Conservation (phyloP, 202 grass and related monocot genomes). For the Zoysia matrella region DNA sequence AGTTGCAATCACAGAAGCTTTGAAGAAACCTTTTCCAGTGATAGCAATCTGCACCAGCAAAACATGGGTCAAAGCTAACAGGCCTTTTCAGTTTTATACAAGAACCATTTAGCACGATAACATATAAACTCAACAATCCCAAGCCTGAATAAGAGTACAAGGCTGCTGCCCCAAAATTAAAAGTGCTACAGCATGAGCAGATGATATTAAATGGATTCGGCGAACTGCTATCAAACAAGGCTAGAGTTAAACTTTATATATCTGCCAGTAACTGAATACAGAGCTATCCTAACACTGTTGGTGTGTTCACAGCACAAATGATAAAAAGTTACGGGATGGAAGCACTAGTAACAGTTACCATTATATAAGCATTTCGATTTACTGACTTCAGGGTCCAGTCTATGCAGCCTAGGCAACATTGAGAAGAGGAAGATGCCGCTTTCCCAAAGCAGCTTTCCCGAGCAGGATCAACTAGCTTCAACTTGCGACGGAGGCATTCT, state of each 20-base stretch:
- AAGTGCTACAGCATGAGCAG: not conserved
- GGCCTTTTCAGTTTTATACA: not conserved
- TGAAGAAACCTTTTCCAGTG: conserved; percentile 90
- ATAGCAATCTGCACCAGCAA: conserved; percentile 83
- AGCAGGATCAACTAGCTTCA: conserved; percentile 71
- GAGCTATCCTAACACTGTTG: not conserved
- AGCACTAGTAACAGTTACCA: conserved; percentile 51
- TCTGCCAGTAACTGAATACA: not conserved
- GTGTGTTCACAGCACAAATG: not conserved
- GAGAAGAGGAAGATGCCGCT: conserved; percentile 74
- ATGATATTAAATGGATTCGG: not conserved
- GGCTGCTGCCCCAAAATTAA: not conserved
- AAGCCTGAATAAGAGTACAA: not conserved
- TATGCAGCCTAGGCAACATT: conserved; percentile 86
- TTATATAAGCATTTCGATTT: conserved; percentile 97
- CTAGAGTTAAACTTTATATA: not conserved
- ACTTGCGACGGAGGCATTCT: conserved; percentile 78
- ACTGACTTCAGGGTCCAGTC: conserved; percentile 93
- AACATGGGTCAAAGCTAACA: conserved; percentile 20
- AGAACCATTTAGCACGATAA: conserved; percentile 13
- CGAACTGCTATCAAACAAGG: not conserved
- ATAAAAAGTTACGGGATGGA: not conserved
- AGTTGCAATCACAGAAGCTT: conserved; percentile 82
- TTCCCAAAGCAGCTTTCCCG: conserved; percentile 74
- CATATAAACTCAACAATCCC: not conserved